Evolutionary conservation across 139 green algal genomes (phyloP).

Genomic region (Pycnococcus provasolii): DNA sequence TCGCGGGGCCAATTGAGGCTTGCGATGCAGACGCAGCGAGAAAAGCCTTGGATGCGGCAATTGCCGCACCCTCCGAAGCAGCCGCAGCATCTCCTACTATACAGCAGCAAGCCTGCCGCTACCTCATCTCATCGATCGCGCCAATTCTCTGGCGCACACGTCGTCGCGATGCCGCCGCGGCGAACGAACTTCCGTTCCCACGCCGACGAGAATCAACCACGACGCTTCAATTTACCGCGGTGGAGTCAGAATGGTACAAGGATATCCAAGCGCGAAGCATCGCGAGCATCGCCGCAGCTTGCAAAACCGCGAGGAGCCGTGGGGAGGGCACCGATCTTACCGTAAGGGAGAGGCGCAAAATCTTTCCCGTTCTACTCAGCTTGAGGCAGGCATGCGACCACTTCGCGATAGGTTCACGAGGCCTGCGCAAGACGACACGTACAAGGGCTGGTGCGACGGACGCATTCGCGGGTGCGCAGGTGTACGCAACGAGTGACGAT

Average conservation of each 20-base stretch:
- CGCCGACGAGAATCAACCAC: constrained; percentile 4
- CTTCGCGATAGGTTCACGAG: constrained; percentile 3
- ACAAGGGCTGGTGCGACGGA: not conserved
- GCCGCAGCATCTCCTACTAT: constrained; percentile 35
- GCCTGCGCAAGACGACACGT: not conserved
- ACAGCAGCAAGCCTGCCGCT: constrained; percentile 38
- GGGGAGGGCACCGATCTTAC: not conserved
- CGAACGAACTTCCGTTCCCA: constrained; percentile 5
- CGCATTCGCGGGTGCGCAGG: not conserved
- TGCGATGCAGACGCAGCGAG: not conserved
- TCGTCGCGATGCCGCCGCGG: constrained; percentile 44
- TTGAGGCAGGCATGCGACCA: constrained; percentile 16
- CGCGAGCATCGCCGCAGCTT: not conserved
- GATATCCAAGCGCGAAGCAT: not conserved
- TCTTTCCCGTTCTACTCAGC: constrained; percentile 2
- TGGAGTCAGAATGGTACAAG: constrained; percentile 12
- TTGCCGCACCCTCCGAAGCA: too few relatives aligned
- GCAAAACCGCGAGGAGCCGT: not conserved
- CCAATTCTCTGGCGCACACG: constrained; percentile 60
- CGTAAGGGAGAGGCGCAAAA: not conserved
- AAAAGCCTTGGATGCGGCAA: too few relatives aligned
- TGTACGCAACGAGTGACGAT: not conserved
- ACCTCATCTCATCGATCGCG: too few relatives aligned
- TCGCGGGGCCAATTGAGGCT: not conserved
- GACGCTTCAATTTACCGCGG: not conserved